phyloP scores from a whole-genome alignment of 2,329 filamentous ascomycete species.

The Fusarium scirpi region DNA sequence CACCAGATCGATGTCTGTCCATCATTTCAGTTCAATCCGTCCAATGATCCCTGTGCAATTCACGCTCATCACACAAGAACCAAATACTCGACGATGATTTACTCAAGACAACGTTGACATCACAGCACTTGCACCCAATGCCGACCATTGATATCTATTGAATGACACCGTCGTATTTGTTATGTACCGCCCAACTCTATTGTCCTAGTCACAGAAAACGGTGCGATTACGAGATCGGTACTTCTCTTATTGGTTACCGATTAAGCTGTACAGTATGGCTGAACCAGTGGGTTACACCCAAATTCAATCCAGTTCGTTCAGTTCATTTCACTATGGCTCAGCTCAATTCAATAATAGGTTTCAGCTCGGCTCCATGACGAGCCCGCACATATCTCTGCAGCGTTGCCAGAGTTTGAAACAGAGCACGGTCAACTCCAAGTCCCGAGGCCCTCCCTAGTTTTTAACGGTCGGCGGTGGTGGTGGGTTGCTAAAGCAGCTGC shows the following conservation, averaged over 20 bases:
- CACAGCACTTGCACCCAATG: background rate
- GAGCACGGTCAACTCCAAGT: slow-evolving; percentile 28
- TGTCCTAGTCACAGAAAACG: background rate
- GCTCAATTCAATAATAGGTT: background rate
- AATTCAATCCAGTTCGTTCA: slow-evolving; percentile 4
- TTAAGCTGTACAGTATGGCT: slow-evolving; percentile 5
- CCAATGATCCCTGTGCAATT: slow-evolving; percentile 15
- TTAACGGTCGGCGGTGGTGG: slow-evolving; percentile 6
- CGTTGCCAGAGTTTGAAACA: slow-evolving; percentile 16
- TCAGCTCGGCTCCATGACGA: background rate
- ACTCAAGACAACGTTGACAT: slow-evolving; percentile 12
- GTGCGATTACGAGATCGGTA: slow-evolving; percentile 14
- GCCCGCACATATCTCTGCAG: background rate
- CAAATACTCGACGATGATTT: slow-evolving; percentile 9
- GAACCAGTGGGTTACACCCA: slow-evolving; percentile 11
- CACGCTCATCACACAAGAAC: slow-evolving; percentile 1
- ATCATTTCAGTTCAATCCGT: slow-evolving; percentile 9
- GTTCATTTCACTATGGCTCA: background rate
- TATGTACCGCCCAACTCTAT: background rate
- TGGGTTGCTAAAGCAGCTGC: slow-evolving; percentile 14
- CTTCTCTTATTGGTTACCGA: slow-evolving; percentile 23
- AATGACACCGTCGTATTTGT: slow-evolving; percentile 11
- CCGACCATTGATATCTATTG: slow-evolving; percentile 5
- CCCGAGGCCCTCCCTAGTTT: slow-evolving; percentile 15
- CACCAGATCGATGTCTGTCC: slow-evolving; percentile 24